Conservation (phyloP, 1,139 yeast species). For the Nakaseomyces bracarensis region DNA sequence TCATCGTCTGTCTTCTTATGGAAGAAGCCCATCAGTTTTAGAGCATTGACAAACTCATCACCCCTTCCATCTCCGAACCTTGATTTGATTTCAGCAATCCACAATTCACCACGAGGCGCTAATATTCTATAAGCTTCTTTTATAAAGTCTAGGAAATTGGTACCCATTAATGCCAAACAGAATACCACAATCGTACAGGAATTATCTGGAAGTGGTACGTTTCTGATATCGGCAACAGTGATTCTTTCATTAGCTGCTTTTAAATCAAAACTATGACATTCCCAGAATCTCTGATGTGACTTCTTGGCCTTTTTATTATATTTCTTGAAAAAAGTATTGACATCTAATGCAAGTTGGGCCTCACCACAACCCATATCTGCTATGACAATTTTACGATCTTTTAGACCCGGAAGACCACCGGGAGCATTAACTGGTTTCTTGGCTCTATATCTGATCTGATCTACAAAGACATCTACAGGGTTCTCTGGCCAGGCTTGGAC, state of each 20-base stretch:
- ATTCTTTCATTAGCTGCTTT: constrained; percentile 79
- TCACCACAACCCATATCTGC: constrained; percentile 99
- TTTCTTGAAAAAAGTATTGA: constrained; percentile 42
- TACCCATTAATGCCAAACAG: constrained; percentile 94
- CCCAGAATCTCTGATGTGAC: constrained; percentile 39
- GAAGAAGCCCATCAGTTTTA: constrained; percentile 74
- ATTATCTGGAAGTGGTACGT: constrained; percentile 74
- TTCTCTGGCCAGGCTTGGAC: constrained; percentile 97
- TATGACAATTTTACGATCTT: constrained; percentile 51
- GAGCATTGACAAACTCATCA: constrained; percentile 65
- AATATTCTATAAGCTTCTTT: constrained; percentile 81
- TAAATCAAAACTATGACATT: constrained; percentile 83
- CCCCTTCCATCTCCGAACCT: constrained; percentile 65
- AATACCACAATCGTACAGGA: constrained; percentile 81
- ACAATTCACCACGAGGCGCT: constrained; percentile 85
- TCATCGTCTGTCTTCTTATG: constrained; percentile 80
- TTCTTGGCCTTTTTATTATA: constrained; percentile 32
- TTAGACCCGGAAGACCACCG: constrained; percentile 81
- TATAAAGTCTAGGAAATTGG: constrained; percentile 85
- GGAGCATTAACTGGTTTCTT: constrained; percentile 78
- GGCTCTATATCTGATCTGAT: constrained; percentile 56
- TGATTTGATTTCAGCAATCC: constrained; percentile 97
- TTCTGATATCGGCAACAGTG: constrained; percentile 88
- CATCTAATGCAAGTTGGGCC: constrained; percentile 71
- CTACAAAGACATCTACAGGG: constrained; percentile 83